Conservation (phyloP, 305 asterid species). For the Fraxinus sp. region DNA sequence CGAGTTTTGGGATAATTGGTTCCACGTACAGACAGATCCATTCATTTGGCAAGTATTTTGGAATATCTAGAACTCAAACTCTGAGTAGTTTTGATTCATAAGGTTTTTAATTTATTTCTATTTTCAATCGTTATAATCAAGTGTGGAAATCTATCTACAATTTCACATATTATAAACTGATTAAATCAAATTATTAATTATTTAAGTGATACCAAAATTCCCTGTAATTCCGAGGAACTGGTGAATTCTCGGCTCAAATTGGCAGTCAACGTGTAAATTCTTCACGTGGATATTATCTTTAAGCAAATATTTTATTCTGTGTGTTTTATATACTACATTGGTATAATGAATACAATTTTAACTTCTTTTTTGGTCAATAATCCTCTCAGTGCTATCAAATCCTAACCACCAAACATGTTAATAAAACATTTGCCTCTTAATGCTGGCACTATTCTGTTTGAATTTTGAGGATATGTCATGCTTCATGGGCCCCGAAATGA, state of each 20-base stretch:
- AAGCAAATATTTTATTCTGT: background rate
- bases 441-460: background rate
- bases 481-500: background rate
- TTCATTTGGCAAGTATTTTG: background rate
- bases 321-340: background rate
- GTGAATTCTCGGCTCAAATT: background rate
- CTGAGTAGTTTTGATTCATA: background rate
- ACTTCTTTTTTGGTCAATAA: background rate
- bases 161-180: background rate
- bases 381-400: background rate
- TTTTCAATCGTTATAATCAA: background rate
- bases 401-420: background rate
- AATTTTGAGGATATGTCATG: background rate
- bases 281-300: background rate
- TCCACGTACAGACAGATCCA: background rate
- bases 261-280: background rate
- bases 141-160: background rate
- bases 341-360: background rate
- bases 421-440: background rate
- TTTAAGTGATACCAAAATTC: background rate
- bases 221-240: background rate
- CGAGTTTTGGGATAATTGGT: background rate
- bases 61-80: background rate
- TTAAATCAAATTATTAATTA: background rate
- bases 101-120: background rate